Evolutionary conservation across 2,329 filamentous ascomycete species (phyloP), one percentile per base, ranked within the genome.

Genomic region (Tympanopsis confertula): DNA sequence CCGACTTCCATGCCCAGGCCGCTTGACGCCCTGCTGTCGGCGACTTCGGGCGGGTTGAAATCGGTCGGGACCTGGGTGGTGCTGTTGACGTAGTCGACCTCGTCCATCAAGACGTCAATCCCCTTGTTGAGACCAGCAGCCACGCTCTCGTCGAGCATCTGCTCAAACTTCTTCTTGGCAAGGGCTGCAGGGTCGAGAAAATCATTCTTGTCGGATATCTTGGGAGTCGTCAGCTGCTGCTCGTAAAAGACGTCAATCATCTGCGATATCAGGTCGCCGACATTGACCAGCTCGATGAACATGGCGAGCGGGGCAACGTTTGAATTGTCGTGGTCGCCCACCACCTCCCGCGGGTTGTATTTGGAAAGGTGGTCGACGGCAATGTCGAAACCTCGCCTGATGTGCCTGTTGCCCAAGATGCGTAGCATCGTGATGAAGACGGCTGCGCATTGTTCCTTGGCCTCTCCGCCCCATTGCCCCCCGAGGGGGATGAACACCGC

Each of bases 201-300:
- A 60, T 98, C 91, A 54, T 94, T 93, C 32, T 84, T 78, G 54
- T 96, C 89, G 1, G 83, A 83, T 38, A 98, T 78, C 50, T 84
- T 84, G 13, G 83, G 75, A 1, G 77, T 74, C 4, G 87, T 78
- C 19, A 98, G 73, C 61, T 98, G 91, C 61, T 96, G 91, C 54
- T 94, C 84, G 60, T 94, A 98, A 55, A 98, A 98, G 22, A 98
- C 87, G 54, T 98, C 91, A 41, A 98, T 78, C 91, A 98, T 98
- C 57, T 98, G 91, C 41, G 93, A 86, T 49, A 98, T 98, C 41
- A 98, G 69, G 56, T 98, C 91, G 41, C 91, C 91, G 1, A 98
- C 89, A 53, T 98, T 98, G 56, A 98, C 91, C 19, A 98, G 74
- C 61, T 98, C 91, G 43, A 98, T 78, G 51, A 98, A 98, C 1